Conservation (phyloP, 495 filamentous ascomycete species). For the Xylaria sp. region DNA sequence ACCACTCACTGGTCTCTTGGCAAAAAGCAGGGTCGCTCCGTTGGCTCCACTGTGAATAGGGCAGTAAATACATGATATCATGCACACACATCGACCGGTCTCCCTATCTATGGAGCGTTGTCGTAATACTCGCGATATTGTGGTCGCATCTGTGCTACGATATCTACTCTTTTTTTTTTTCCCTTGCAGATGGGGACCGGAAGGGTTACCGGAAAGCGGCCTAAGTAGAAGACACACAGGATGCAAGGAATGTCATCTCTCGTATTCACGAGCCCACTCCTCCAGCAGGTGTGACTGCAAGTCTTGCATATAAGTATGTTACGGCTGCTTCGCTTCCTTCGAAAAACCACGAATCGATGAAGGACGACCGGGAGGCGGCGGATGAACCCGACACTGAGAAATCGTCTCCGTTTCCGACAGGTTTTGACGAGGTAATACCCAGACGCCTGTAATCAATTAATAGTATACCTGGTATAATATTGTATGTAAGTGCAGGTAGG, state of each 20-base stretch:
- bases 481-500: no score
- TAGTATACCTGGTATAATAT: no score
- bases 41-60: background rate
- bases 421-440: background rate
- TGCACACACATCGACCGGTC: background rate
- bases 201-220: slow-evolving; percentile 12
- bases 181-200: background rate
- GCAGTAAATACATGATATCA: background rate
- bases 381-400: background rate
- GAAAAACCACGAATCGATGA: background rate
- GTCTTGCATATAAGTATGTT: background rate
- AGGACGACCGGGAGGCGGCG: background rate
- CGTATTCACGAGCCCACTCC: slow-evolving; percentile 26
- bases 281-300: slow-evolving; percentile 9
- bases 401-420: background rate
- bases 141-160: background rate
- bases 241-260: slow-evolving; percentile 22
- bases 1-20: slow-evolving; percentile 5
- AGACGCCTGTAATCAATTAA: background rate
- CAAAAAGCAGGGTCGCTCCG: background rate
- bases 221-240: background rate
- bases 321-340: background rate
- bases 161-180: background rate
- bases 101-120: background rate
- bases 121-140: slow-evolving; percentile 1